phyloP scores from a whole-genome alignment of 179 eudicot species.

The Silene noctiflora region DNA sequence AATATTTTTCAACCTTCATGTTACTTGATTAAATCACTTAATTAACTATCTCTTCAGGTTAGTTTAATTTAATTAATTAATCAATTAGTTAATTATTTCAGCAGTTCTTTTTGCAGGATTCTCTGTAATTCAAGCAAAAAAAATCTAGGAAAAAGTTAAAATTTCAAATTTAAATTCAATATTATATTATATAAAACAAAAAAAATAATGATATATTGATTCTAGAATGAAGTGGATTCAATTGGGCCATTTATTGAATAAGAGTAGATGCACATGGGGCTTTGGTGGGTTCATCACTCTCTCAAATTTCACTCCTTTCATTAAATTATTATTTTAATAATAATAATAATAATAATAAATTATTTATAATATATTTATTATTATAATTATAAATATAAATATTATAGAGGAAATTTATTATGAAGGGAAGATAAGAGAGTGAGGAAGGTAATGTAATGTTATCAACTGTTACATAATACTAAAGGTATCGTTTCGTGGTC shows the following conservation, averaged over 20 bases:
- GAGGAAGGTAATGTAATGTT: background rate
- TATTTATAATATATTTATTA: too few species aligned
- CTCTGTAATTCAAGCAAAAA: background rate
- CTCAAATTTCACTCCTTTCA: background rate
- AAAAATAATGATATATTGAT: background rate
- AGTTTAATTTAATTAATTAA: background rate
- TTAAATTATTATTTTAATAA: background rate
- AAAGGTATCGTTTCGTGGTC: too few species aligned
- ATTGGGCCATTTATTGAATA: constrained; percentile 30
- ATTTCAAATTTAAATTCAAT: background rate
- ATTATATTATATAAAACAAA: background rate
- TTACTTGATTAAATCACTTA: background rate
- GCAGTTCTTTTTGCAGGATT: background rate
- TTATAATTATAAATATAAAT: background rate
- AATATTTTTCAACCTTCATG: too few species aligned
- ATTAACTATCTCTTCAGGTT: background rate
- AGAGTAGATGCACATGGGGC: constrained; percentile 31
- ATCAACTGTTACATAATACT: background rate
- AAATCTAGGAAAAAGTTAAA: background rate
- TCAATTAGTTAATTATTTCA: background rate
- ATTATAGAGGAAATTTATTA: background rate
- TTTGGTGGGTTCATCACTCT: constrained; percentile 23
- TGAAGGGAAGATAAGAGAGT: background rate
- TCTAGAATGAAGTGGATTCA: constrained; percentile 14
- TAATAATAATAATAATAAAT: too few species aligned